These are phyloP conservation scores for Yueomyces sinensis DNA, from an alignment of 805 yeast genomes.

Conservation along the genomic window DNA sequence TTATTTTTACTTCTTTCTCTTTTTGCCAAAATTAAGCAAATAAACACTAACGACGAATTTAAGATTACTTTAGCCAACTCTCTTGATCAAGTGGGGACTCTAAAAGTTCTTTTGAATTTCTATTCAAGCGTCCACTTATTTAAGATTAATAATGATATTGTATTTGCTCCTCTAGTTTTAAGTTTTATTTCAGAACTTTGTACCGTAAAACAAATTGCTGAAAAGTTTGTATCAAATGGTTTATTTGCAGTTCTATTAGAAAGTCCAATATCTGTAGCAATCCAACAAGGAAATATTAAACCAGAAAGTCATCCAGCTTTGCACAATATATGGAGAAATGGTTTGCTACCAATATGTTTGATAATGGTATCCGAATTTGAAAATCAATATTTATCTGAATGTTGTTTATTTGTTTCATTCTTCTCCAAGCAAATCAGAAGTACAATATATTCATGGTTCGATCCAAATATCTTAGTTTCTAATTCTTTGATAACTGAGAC, in stretches of 20 bases:
- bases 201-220: conserved; percentile 48
- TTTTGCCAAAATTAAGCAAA: conserved; percentile 41
- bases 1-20: conserved; percentile 47
- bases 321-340: conserved; percentile 79
- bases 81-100: conserved; percentile 44
- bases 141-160: conserved; percentile 46
- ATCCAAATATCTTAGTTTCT: conserved; percentile 27
- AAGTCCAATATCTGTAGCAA: conserved; percentile 52
- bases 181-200: conserved; percentile 59
- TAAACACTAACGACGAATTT: conserved; percentile 36
- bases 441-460: conserved; percentile 58
- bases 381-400: conserved; percentile 46
- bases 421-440: conserved; percentile 54
- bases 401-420: conserved; percentile 45
- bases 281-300: conserved; percentile 52
- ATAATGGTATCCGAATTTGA: conserved; percentile 52
- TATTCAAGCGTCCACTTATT: conserved; percentile 57
- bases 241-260: conserved; percentile 56
- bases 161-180: conserved; percentile 60
- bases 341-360: conserved; percentile 56
- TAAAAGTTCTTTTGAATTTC: conserved; percentile 46
- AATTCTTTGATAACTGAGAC: conserved; percentile 49
- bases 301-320: conserved; percentile 40
- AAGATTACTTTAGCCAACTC: conserved; percentile 37
- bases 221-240: conserved; percentile 49